These are phyloP conservation scores for Eucalyptus cladocalyx DNA, from an alignment of 345 rosid genomes.

Conservation along the genomic window DNA sequence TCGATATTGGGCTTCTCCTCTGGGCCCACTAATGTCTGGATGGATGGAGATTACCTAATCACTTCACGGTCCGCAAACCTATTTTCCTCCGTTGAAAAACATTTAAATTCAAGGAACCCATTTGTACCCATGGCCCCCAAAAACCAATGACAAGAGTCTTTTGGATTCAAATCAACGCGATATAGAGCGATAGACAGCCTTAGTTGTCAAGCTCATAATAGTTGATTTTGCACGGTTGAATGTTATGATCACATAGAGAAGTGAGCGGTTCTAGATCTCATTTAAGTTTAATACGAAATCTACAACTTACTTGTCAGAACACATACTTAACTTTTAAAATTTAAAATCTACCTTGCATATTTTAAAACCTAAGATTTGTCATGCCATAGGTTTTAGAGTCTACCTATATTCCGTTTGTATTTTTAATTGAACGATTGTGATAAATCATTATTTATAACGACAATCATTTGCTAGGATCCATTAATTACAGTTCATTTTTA, in stretches of 20 bases:
- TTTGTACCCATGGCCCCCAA: not conserved
- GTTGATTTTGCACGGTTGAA: not conserved
- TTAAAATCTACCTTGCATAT: too few relatives aligned
- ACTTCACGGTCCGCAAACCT: not conserved
- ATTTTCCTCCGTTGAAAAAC: too few relatives aligned
- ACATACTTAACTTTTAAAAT: too few relatives aligned
- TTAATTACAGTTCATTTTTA: rapidly evolving
- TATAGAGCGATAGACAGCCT: not conserved
- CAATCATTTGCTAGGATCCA: too few relatives aligned
- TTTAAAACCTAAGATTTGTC: too few relatives aligned
- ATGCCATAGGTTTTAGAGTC: too few relatives aligned
- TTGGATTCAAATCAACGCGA: not conserved
- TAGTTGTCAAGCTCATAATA: not conserved
- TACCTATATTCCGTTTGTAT: too few relatives aligned
- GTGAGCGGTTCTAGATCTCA: too few relatives aligned
- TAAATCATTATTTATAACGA: too few relatives aligned
- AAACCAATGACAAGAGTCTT: not conserved
- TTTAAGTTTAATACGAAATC: too few relatives aligned
- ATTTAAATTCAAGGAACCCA: not conserved
- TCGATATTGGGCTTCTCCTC: not conserved
- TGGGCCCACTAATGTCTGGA: not conserved
- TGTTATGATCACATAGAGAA: not conserved
- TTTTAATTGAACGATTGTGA: too few relatives aligned
- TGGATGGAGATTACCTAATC: not conserved
- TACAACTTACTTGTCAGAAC: rapidly evolving